A percentile compares a stretch with the other conserved stretches of the same genome.
Conservation (phyloP, 768 basidiomycete genomes). For the Cantharellus cinnabarinus region DNA sequence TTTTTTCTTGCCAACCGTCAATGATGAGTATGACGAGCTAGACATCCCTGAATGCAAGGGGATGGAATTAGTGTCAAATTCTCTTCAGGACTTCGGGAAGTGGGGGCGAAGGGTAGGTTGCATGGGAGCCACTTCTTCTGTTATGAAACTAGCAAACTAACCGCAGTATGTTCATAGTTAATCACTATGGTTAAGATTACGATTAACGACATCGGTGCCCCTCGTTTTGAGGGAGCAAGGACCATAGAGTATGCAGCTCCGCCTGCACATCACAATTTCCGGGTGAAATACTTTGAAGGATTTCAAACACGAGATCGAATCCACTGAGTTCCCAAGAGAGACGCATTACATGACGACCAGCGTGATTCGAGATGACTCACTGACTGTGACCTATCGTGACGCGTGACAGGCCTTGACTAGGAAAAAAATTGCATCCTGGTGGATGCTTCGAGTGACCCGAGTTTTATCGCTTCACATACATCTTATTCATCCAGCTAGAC, state of each 20-base stretch:
- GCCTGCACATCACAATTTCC: conserved; percentile 79
- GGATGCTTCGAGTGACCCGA: no score
- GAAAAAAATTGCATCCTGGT: no score
- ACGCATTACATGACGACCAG: no score
- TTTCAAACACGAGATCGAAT: conserved; percentile 13
- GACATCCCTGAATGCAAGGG: conserved; percentile 68
- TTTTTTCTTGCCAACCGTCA: conserved; percentile 87
- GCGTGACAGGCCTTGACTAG: no score
- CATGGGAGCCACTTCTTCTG: conserved; percentile 15
- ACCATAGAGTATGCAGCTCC: conserved; percentile 18
- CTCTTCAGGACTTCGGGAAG: conserved; percentile 79
- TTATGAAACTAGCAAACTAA: neutral
- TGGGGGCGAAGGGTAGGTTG: conserved; percentile 68
- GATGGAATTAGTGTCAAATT: conserved; percentile 76
- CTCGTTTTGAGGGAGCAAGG: conserved; percentile 26
- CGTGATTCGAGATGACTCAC: no score
- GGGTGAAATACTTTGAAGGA: conserved; percentile 71
- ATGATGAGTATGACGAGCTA: conserved; percentile 73
- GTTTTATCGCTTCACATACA: no score
- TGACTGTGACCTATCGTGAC: no score
- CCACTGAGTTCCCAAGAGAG: no score
- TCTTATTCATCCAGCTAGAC: neutral
- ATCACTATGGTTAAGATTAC: conserved; percentile 65
- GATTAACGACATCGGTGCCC: conserved; percentile 24
- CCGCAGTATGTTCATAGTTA: conserved; percentile 29